These are phyloP conservation scores for Tylopilus sp. DNA, from an alignment of 768 basidiomycete genomes.

Conservation along the genomic window DNA sequence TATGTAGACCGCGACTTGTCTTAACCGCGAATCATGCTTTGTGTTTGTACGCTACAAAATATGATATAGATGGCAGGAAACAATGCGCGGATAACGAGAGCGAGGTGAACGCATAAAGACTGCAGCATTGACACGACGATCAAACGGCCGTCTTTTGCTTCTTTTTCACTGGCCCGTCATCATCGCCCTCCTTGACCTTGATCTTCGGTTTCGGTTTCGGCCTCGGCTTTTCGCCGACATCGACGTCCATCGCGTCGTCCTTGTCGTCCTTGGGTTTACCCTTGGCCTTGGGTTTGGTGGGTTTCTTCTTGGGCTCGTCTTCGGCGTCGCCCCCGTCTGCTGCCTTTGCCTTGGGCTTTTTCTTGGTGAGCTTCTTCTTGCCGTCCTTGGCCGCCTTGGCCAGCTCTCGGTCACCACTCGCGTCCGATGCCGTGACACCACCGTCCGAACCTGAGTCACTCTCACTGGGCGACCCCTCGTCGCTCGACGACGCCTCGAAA, in stretches of 20 bases:
- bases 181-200: slow-evolving; percentile 34
- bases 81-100: neutral
- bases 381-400: slow-evolving; percentile 37
- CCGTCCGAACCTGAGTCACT: slow-evolving; percentile 60
- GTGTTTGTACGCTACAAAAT: slow-evolving; percentile 21
- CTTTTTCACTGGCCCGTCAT: slow-evolving; percentile 67
- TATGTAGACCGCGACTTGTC: slow-evolving; percentile 2
- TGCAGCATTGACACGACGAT: neutral
- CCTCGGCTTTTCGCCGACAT: slow-evolving; percentile 34
- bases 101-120: neutral
- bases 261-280: slow-evolving; percentile 40
- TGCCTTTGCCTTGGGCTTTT: slow-evolving; percentile 44
- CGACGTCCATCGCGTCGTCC: slow-evolving; percentile 48
- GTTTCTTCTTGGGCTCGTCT: slow-evolving; percentile 49
- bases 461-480: slow-evolving; percentile 84
- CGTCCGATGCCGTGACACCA: slow-evolving; percentile 79
- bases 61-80: slow-evolving; percentile 11
- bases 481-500: slow-evolving; percentile 83
- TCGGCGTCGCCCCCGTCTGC: slow-evolving; percentile 42
- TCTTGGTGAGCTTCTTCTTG: slow-evolving; percentile 36
- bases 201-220: slow-evolving; percentile 42
- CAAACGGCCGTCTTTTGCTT: slow-evolving; percentile 59
- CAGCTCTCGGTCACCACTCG: slow-evolving; percentile 73
- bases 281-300: slow-evolving; percentile 42
- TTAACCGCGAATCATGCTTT: slow-evolving; percentile 6